These are phyloP conservation scores for Saksenaea oblongispora DNA, from an alignment of 371 early-diverging fungal genomes.

Conservation along the genomic window DNA sequence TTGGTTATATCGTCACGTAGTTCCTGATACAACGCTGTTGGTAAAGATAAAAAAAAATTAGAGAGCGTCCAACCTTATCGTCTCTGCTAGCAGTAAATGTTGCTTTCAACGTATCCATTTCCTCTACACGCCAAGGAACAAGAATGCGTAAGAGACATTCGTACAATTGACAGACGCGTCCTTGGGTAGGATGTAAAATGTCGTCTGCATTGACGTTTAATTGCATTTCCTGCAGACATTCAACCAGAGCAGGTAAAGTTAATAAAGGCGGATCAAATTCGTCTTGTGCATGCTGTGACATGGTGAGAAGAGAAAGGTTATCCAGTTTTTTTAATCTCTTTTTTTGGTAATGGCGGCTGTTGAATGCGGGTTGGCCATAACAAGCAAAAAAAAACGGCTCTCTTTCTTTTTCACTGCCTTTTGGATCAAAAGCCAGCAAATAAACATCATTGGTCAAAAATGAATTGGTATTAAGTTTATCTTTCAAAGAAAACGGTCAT, in stretches of 20 bases:
- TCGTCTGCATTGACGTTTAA: constrained; percentile 19
- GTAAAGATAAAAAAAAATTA: not conserved
- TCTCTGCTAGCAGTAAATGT: not conserved
- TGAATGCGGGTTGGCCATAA: too few relatives aligned
- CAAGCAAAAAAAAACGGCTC: too few relatives aligned
- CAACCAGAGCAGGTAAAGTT: constrained; percentile 8
- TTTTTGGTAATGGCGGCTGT: not conserved
- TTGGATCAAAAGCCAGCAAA: not conserved
- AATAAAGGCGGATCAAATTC: constrained; percentile 14
- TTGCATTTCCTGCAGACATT: constrained; percentile 18
- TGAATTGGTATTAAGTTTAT: too few relatives aligned
- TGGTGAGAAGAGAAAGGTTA: constrained; percentile 7
- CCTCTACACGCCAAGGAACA: constrained; percentile 13
- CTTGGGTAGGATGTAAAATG: constrained; percentile 22
- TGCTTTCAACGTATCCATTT: constrained; percentile 6
- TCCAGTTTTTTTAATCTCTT: too few relatives aligned
- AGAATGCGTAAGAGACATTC: constrained; percentile 16
- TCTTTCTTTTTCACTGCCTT: too few relatives aligned
- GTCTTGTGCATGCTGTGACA: not conserved
- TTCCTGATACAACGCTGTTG: constrained; percentile 5
- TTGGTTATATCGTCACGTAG: not conserved
- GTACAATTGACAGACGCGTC: constrained; percentile 17
- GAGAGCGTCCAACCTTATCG: not conserved
- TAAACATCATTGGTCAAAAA: too few relatives aligned
- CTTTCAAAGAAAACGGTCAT: too few relatives aligned